Percentiles rank a stretch among this genome's conserved stretches.
phyloP scores from a whole-genome alignment of 345 rosid species.

The Lumnitzera racemosa region DNA sequence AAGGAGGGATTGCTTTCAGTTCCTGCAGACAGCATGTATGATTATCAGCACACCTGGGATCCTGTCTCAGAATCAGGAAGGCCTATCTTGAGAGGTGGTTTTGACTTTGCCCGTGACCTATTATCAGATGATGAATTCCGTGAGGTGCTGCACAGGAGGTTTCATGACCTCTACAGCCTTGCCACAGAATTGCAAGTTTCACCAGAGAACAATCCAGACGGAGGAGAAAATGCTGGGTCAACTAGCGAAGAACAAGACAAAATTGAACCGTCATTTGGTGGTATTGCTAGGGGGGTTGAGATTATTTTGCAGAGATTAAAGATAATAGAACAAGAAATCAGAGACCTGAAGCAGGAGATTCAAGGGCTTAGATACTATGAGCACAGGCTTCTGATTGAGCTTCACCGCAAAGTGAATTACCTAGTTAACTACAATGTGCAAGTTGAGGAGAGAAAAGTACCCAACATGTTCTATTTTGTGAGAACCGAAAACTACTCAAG shows the following conservation, averaged over 20 bases:
- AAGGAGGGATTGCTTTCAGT: slow-evolving; percentile 81
- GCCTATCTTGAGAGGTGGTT: slow-evolving; percentile 49
- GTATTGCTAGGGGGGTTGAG: slow-evolving; percentile 91
- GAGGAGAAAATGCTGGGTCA: slow-evolving; percentile 19
- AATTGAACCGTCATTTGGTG: slow-evolving; percentile 76
- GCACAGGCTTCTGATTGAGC: slow-evolving; percentile 77
- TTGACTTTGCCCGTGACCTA: slow-evolving; percentile 83
- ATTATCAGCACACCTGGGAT: slow-evolving; percentile 93
- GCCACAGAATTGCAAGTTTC: slow-evolving; percentile 81
- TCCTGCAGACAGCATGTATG: slow-evolving; percentile 88
- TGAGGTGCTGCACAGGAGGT: slow-evolving; percentile 80
- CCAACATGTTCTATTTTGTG: slow-evolving; percentile 81
- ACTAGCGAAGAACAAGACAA: slow-evolving; percentile 31
- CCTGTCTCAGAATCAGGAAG: slow-evolving; percentile 62
- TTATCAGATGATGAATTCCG: slow-evolving; percentile 91
- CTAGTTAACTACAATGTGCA: slow-evolving; percentile 81
- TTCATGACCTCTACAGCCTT: slow-evolving; percentile 74
- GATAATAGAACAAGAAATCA: slow-evolving; percentile 92
- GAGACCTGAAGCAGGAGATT: slow-evolving; percentile 91
- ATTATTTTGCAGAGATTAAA: slow-evolving; percentile 75
- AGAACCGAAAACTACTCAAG: slow-evolving; percentile 83
- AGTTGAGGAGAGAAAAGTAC: slow-evolving; percentile 82
- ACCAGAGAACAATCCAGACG: slow-evolving; percentile 39
- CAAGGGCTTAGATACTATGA: slow-evolving; percentile 91
- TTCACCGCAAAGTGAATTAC: slow-evolving; percentile 85